Base-by-base conservation (phyloP, 2,329 filamentous ascomycete species). In the Colletotrichum tabaci region DNA sequence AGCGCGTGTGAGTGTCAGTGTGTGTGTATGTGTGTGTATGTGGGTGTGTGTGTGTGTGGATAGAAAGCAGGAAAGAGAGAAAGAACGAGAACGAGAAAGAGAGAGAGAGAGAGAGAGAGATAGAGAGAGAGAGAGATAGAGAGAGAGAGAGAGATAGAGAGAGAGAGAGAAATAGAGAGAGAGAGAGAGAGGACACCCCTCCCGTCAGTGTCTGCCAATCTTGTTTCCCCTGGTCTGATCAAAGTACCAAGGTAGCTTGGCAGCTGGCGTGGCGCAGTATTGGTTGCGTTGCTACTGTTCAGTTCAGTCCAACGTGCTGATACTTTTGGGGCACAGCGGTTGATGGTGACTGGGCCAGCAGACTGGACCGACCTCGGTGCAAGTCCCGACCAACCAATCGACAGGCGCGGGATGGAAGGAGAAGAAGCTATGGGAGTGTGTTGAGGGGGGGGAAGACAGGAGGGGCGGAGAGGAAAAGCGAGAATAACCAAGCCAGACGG, bases 181-280 rank as follows among this genome's bases (percentile, higher is more conserved):
- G 65, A 40, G 66, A 46, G 55, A 66, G 44, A 21, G 63, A 50
- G 44, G 53, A 18, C 15, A 46, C 68, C 65, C 65, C 53, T 46
- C 60, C 30, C 15, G 23, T 1, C 15, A 23, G 44, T 12, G 52
- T 52, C 35, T 58, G n/a, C 30, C 40, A 71, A 62, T 58, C 57
- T 71, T 58, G 57, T 52, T 57, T 63, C 57, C 50, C 68, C 68
- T 52, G 65, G 58, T 71, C 68, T 16, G 57, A 63, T 60, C 38
- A 23, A 68, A 35, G 30, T 35, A 35, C 30, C 30, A 35, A 9
- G 30, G 65, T 63, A 58, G 60, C 30, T 58, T 62, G 57, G 58
- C 57, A 58, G 58, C 50, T 53, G 68, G 65, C 55, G 57, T 58
- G 58, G 68, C 64, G 68, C 57, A 67, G 64, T 47, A 38, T 57